These are phyloP conservation scores for Boletus huronensis DNA, from an alignment of 768 basidiomycete species.

Conservation along the genomic window DNA sequence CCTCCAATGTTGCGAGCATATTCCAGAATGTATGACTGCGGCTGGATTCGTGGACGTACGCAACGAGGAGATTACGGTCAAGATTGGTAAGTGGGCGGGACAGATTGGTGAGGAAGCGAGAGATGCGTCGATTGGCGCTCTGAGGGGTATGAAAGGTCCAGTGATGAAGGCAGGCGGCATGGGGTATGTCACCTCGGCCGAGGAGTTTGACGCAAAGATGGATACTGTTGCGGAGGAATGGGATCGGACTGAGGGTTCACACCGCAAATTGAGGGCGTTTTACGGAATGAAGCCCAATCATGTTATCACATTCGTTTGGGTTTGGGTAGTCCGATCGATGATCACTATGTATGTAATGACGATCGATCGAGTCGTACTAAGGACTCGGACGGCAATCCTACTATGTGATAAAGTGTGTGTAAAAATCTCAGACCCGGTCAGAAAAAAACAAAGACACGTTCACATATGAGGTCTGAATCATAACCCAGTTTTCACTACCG, in stretches of 20 bases:
- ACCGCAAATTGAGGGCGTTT: slow-evolving; percentile 5
- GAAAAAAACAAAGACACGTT: too few species aligned
- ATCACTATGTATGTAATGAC: too few species aligned
- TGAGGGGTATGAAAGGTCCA: slow-evolving; percentile 21
- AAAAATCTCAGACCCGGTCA: too few species aligned
- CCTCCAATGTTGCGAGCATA: slow-evolving; percentile 10
- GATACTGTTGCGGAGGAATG: slow-evolving; percentile 22
- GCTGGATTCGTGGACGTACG: slow-evolving; percentile 6
- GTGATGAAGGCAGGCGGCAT: slow-evolving; percentile 24
- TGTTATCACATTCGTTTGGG: background rate
- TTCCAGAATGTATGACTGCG: slow-evolving; percentile 2
- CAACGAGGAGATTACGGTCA: slow-evolving; percentile 7
- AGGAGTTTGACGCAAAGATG: slow-evolving; percentile 19
- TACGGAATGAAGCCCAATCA: slow-evolving; percentile 5
- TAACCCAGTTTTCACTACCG: too few species aligned
- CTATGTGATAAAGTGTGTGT: too few species aligned
- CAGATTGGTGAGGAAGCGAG: slow-evolving; percentile 15
- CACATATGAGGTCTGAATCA: too few species aligned
- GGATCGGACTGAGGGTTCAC: slow-evolving; percentile 5
- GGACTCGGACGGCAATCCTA: too few species aligned
- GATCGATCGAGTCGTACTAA: too few species aligned
- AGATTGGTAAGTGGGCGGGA: slow-evolving; percentile 22
- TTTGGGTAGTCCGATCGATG: too few species aligned
- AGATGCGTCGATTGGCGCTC: slow-evolving; percentile 17
- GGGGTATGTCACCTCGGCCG: slow-evolving; percentile 13